Base-by-base conservation (phyloP, 768 basidiomycete genomes). In the Atractiella rhizophila region DNA sequence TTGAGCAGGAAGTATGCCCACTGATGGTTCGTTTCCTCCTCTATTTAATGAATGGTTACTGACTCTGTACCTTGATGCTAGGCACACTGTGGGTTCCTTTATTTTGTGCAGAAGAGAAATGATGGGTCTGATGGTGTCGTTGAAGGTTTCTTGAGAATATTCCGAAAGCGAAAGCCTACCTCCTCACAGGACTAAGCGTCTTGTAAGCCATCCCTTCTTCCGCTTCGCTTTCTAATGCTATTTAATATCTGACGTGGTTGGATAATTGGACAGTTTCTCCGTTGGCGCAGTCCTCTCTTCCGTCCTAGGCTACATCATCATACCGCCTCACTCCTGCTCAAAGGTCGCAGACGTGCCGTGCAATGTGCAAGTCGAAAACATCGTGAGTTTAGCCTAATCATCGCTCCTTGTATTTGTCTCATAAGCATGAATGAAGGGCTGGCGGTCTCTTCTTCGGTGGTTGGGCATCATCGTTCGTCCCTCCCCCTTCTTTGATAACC, bases 11-110 rank as follows among this genome's bases (percentile, higher is more conserved):
- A 75, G 81, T 31, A 88, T 94, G 82, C 86, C 86, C 1, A 96
- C 86, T 0, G 88, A 94, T 50, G 85, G 86, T 5, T 94, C 83
- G 0, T 69, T 88, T 4, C 6, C n/a, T n/a, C n/a, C n/a, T n/a
- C n/a, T n/a, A n/a, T n/a, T n/a, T n/a, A n/a, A n/a, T n/a, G n/a
- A n/a, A n/a, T n/a, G n/a, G n/a, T n/a, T n/a, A n/a, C n/a, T n/a
- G n/a, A n/a, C n/a, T n/a, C n/a, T n/a, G n/a, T n/a, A n/a, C n/a
- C n/a, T n/a, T n/a, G n/a, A n/a, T n/a, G n/a, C n/a, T n/a, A n/a
- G n/a, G n/a, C n/a, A n/a, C n/a, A n/a, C n/a, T 50, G 43, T 50
- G 13, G 18, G 38, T 56, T 53, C 33, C 50, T 54, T 6, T 9
- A 5, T 4, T 2, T 25, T 34, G 2, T 13, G 4, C 5, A 9